phyloP scores from a whole-genome alignment of 2,329 filamentous ascomycete genomes.

The Coleophoma cylindrospora region DNA sequence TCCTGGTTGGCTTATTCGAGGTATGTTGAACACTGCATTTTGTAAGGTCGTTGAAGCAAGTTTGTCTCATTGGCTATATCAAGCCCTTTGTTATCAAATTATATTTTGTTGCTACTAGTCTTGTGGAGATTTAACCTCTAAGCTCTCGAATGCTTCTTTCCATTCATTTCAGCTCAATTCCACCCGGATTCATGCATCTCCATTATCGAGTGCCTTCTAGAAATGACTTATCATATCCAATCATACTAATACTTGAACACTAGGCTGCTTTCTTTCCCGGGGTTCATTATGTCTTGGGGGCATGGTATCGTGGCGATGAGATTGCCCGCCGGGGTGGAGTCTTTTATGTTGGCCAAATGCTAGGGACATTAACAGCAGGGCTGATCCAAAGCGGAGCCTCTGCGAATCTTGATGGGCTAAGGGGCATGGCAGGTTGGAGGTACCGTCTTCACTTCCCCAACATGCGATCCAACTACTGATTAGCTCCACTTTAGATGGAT shows the following conservation, averaged over 20 bases:
- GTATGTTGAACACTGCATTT: slow-evolving; percentile 18
- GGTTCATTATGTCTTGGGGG: slow-evolving; percentile 29
- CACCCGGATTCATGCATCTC: no score
- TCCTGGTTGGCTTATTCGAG: slow-evolving; percentile 50
- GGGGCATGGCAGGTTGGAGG: slow-evolving; percentile 27
- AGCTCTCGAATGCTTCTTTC: no score
- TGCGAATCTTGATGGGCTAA: slow-evolving; percentile 13
- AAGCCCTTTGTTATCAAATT: not conserved
- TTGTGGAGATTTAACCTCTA: no score
- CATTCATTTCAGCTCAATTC: no score
- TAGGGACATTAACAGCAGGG: slow-evolving; percentile 19
- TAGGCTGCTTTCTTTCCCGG: slow-evolving; percentile 30
- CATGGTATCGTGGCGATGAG: slow-evolving; percentile 30
- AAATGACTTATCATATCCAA: no score
- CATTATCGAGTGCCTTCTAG: no score
- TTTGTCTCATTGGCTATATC: not conserved
- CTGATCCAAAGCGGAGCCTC: slow-evolving; percentile 17
- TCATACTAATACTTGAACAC: no score
- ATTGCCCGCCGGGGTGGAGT: slow-evolving; percentile 16
- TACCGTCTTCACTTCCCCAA: slow-evolving; percentile 5
- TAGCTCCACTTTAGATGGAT: slow-evolving; percentile 39
- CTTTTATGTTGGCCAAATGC: slow-evolving; percentile 19
- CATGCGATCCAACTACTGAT: not conserved
- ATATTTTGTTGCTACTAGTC: no score
- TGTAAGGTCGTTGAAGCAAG: no score